These are phyloP conservation scores for Vitis labrusca DNA, from an alignment of 164 flowering plant genomes.

Conservation along the genomic window DNA sequence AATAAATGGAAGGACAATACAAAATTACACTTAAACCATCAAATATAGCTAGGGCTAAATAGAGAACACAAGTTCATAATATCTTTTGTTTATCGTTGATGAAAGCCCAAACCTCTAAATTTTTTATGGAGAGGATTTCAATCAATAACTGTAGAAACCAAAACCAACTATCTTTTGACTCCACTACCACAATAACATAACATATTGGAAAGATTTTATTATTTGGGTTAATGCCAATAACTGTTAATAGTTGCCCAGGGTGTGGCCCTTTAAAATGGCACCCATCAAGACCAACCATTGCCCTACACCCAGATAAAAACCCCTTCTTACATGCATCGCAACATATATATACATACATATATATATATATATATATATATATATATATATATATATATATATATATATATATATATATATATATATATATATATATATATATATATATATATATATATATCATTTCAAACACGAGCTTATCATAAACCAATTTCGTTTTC, in stretches of 20 bases:
- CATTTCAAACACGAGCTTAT: no score
- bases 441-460: neutral
- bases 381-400: neutral
- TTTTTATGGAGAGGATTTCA: no score
- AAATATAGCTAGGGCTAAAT: no score
- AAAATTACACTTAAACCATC: no score
- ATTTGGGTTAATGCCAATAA: neutral
- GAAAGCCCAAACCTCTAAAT: no score
- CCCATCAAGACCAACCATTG: slow-evolving; percentile 7
- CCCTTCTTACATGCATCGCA: slow-evolving; percentile 1
- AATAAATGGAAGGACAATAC: no score
- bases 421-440: neutral
- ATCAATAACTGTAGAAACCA: no score
- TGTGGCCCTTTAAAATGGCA: neutral
- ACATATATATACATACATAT: neutral
- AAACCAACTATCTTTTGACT: no score
- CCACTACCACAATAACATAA: no score
- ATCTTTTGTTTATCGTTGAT: no score
- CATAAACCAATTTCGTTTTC: no score
- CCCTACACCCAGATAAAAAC: neutral
- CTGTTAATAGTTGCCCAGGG: neutral
- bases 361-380: neutral
- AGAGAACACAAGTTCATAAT: no score
- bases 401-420: neutral
- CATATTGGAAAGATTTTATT: neutral